Conservation (phyloP, 345 rosid species). For the Passiflora organensis region DNA sequence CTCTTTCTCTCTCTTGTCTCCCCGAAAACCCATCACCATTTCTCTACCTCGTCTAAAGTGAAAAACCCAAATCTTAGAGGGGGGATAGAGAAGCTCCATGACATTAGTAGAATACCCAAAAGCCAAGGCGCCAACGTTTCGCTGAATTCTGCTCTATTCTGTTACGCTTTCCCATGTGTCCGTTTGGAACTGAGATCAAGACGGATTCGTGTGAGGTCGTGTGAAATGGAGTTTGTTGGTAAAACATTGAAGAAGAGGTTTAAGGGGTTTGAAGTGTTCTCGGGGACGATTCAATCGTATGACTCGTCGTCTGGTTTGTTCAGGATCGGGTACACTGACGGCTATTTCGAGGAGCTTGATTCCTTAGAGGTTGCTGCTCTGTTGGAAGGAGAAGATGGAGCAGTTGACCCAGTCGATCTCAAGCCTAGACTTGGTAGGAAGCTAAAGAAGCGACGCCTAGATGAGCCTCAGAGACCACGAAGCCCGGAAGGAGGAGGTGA, state of each 20-base stretch:
- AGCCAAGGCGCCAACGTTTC: neutral
- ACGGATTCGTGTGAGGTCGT: neutral
- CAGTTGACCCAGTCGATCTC: conserved; percentile 23
- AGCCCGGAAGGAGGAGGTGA: conserved; percentile 8
- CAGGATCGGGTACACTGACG: conserved; percentile 59
- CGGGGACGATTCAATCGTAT: conserved; percentile 54
- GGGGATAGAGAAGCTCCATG: too few relatives aligned
- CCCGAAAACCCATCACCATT: conserved; percentile 14
- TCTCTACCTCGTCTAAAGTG: too few relatives aligned
- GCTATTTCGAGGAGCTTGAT: conserved; percentile 54
- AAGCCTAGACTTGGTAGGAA: conserved; percentile 47
- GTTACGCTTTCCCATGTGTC: too few relatives aligned
- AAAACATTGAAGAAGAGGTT: conserved; percentile 51
- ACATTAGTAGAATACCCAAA: too few relatives aligned
- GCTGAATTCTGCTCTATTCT: neutral
- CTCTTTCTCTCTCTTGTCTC: conserved; percentile 11
- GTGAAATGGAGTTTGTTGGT: conserved; percentile 61
- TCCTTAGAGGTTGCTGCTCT: conserved; percentile 39
- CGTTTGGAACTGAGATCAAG: too few relatives aligned
- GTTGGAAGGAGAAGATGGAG: conserved; percentile 11
- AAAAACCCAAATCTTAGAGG: too few relatives aligned
- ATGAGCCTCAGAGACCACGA: too few relatives aligned
- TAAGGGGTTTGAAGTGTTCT: conserved; percentile 36
- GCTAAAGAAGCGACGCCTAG: conserved; percentile 27
- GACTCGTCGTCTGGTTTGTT: conserved; percentile 49